Evolutionary conservation across 257 asterid genomes (phyloP), one percentile per base, ranked within the genome.

Genomic region (Lycium ferocissimum): DNA sequence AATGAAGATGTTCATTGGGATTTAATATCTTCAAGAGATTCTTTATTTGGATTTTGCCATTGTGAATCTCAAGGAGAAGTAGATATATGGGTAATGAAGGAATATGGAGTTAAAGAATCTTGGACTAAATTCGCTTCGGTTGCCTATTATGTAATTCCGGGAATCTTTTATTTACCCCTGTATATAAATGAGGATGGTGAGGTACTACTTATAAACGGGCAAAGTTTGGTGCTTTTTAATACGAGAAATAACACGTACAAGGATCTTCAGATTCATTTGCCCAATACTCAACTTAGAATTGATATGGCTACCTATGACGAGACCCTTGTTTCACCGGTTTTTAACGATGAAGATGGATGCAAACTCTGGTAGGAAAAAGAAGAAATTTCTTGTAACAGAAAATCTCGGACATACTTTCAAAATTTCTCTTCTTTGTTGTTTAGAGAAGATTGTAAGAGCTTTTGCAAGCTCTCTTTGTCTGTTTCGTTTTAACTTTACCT

Each of bases 1-100:
- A 35, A 67, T 37, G 75, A 14, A 49, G 49, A 67, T 67, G 75
- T 67, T 67, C 17, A 22, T 69, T 69, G 76, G 76, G 76, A 69
- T 69, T 69, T 69, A 37, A 37, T 37, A 6, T 37, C 26, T 37
- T 69, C 78, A 7, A 38, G 43, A 7, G 53, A 69, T 14, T 37
- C 7, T 14, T 7, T 69, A 35, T 69, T 69, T 69, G 78, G 78
- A 69, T 69, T 69, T 69, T 5, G 53, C 0, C 76, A 69, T 69
- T 7, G 53, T 69, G 26, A 69, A 69, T 69, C 1, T 15, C 51
- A 15, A 69, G 76, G 78, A 1, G 13, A 11, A 0, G 53, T 69
- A 8, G 78, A 69, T 69, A 37, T 69, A 15, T 69, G 78, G 78
- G 6, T 38, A 7, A 69, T 69, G 78, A 69, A 69, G 47, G 0